Evolutionary conservation across 148 eudicot species (phyloP), one percentile per base, ranked within the genome.

Genomic region (Limonium bicolor): DNA sequence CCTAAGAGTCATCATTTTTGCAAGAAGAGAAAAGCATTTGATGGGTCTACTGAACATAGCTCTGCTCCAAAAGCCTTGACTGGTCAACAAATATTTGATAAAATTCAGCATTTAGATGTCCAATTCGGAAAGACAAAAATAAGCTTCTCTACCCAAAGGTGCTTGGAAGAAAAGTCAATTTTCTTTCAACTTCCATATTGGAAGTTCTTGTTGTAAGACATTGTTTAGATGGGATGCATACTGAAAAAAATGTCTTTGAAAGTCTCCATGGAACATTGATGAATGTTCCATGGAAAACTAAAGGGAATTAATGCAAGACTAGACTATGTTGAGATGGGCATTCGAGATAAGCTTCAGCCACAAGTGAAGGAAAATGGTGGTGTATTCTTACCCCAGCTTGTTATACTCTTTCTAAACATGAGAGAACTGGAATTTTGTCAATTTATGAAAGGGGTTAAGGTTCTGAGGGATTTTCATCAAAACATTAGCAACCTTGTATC

Each of bases 191-290:
- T 15, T 36, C 20, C 8, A 6, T 15, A 36, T 15, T 36, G 20
- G 40, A 20, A 13, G 13, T 13, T 7, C 40, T 36, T 36, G 18
- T 36, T 36, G 39, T 39, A 7, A 3, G 30, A 16, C 38, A 36
- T 15, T 37, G 11, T 6, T 20, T 58, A 15, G 63, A 49, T 40
- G 44, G 39, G 6, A 24, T 46, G 36, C 53, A 53, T 13, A 22
- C 41, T 2, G 48, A 30, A 20, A 53, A 39, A 20, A 53, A 39
- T 13, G 5, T 53, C 1, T 27, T 11, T 41, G 57, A 53, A 19
- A 19, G 27, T 29, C 5, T 53, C 0, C 6, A 39, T 40, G 36
- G 57, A 12, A 3, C 21, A 10, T n/a, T 40, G 4, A 6, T 40
- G 11, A 40, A 40, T 40, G 25, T 20, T 4, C 8, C 20, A 3